Conservation (phyloP, 768 basidiomycete species). For the Mycena alexandri region DNA sequence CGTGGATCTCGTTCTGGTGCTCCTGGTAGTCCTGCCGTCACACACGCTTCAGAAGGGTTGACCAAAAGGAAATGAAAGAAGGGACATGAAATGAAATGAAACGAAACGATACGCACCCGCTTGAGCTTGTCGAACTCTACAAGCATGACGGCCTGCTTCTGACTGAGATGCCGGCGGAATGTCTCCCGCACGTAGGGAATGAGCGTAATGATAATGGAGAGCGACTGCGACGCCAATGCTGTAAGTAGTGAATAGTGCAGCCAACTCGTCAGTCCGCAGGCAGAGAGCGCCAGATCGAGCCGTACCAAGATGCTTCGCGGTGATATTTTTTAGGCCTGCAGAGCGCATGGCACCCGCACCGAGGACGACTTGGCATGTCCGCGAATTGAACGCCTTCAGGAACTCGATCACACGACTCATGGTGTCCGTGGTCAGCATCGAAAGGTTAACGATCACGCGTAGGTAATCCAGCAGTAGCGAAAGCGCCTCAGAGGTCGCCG, state of each 20-base stretch:
- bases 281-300: constrained; percentile 27
- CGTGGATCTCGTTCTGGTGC: constrained; percentile 98
- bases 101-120: constrained; percentile 66
- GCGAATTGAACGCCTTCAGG: constrained; percentile 96
- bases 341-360: constrained; percentile 99
- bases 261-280: constrained; percentile 21
- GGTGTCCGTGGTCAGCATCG: constrained; percentile 92
- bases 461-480: constrained; percentile 87
- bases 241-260: constrained; percentile 15
- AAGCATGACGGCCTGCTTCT: constrained; percentile 96
- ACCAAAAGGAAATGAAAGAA: constrained; percentile 13
- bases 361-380: constrained; percentile 97
- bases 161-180: constrained; percentile 91
- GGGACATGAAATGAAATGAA: constrained; percentile 28
- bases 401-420: constrained; percentile 96
- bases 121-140: constrained; percentile 99
- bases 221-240: constrained; percentile 96
- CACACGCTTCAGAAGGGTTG: constrained; percentile 27
- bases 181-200: constrained; percentile 97
- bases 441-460: constrained; percentile 87
- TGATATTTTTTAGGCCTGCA: constrained; percentile 97
- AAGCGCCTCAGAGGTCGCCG: constrained; percentile 84
- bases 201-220: constrained; percentile 93
- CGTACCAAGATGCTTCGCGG: constrained; percentile 95
- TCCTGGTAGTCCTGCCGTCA: constrained; percentile 93